phyloP scores from a whole-genome alignment of 768 basidiomycete genomes.

The Tulasnella sp. region DNA sequence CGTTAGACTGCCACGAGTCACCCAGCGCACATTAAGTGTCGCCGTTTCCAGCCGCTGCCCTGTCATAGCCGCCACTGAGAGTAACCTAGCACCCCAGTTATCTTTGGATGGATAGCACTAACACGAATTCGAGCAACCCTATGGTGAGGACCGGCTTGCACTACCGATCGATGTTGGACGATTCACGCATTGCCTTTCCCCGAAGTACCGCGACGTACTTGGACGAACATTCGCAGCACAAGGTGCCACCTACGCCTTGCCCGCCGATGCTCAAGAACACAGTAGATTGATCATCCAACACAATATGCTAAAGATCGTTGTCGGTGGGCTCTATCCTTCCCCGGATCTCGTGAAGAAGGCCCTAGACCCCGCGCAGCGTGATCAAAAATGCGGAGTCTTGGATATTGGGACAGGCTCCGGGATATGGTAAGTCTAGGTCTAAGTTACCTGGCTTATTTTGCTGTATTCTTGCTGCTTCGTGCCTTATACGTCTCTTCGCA shows the following conservation, averaged over 20 bases:
- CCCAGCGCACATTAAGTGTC: too few species aligned
- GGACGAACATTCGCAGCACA: neutral
- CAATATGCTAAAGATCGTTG: neutral
- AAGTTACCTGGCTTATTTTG: too few species aligned
- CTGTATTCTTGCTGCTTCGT: too few species aligned
- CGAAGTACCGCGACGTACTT: neutral
- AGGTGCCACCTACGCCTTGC: neutral
- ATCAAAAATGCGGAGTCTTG: neutral
- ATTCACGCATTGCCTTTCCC: too few species aligned
- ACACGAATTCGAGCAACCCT: too few species aligned
- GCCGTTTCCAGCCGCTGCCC: too few species aligned
- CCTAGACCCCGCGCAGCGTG: neutral
- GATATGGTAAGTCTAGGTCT: neutral
- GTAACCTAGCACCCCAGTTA: too few species aligned
- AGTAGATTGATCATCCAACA: neutral
- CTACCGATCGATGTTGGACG: too few species aligned
- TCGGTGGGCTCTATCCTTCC: neutral
- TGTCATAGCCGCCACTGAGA: too few species aligned
- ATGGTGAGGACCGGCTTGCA: too few species aligned
- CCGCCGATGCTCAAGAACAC: neutral
- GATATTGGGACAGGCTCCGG: constrained; percentile 9
- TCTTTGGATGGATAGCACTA: neutral
- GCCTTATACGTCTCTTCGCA: neutral
- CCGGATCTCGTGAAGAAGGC: neutral
- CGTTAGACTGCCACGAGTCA: too few species aligned